Evolutionary conservation across 345 rosid genomes (phyloP).

Genomic region (Gossypium rotundifolium): DNA sequence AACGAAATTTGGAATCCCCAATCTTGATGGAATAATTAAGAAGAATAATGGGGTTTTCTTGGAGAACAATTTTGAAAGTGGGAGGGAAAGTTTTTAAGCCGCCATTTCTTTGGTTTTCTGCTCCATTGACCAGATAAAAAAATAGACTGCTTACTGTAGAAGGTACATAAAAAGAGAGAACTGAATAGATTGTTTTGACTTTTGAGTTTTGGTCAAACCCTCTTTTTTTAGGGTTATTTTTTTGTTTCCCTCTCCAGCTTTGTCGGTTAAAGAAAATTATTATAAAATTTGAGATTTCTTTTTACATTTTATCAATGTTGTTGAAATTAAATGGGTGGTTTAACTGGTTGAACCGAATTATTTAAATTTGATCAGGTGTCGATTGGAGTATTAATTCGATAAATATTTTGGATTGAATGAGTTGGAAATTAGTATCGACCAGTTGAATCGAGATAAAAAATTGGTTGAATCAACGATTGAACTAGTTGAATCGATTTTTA

Average conservation of each 20-base stretch:
- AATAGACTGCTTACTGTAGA: not conserved
- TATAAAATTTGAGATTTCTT: not conserved
- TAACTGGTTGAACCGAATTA: no score
- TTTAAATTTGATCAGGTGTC: no score
- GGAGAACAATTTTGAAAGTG: not conserved
- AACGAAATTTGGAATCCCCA: not conserved
- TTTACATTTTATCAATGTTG: no score
- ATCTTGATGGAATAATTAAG: not conserved
- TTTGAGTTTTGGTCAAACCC: not conserved
- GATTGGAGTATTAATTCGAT: no score
- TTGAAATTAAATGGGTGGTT: no score
- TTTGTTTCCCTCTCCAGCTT: not conserved
- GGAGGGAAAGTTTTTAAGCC: constrained; percentile 24
- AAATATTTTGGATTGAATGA: rapidly evolving
- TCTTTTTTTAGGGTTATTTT: not conserved
- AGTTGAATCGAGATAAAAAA: no score
- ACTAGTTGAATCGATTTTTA: no score
- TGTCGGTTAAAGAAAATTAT: no score
- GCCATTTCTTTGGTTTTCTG: constrained; percentile 17
- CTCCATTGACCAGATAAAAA: not conserved
- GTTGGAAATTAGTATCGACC: no score
- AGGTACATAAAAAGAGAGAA: not conserved
- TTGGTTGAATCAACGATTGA: no score
- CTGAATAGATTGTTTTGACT: not conserved
- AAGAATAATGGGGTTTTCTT: not conserved